Evolutionary conservation across 208 protist species (phyloP), one percentile per base, ranked within the genome.

Genomic region (Leishmania tarentolae): DNA sequence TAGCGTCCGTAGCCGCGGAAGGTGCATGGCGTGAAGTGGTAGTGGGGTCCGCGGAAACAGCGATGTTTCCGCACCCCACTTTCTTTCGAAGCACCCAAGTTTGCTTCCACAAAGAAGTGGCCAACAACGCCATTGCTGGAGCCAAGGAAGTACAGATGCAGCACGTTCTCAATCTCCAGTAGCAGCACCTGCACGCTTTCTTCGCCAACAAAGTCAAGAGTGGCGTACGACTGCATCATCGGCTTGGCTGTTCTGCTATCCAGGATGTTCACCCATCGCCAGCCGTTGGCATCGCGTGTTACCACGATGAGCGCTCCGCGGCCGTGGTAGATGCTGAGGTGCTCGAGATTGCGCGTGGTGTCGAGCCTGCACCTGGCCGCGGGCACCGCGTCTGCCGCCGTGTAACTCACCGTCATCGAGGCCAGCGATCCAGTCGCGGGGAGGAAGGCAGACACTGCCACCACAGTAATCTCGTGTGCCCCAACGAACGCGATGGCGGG

Each of bases 241-340:
- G 87, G 87, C 77, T 89, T 81, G 35, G 87, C 90, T 2, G 86
- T 91, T 42, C 88, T 76, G 72, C 88, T 89, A 82, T 97, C 86
- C n/a, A 97, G 74, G 59, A 95, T 83, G 79, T 90, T 94, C n/a
- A 97, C 66, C 90, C 92, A 94, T 24, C 93, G 88, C 92, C 93
- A 97, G 44, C 89, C 87, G 76, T 97, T 95, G 40, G 87, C 88
- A 66, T 97, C 93, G 52, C 87, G 81, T 53, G 88, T 95, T 46
- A 97, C 80, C 59, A 94, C 90, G 77, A 97, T 83, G 61, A 94
- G 75, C 31, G 88, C 85, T 37, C 86, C 84, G 65, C 89, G 85
- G 5, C 80, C 76, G 69, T 81, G 83, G 78, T 91, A 97, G 71
- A 91, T 75, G 65, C 83, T 86, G 52, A 94, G 82, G 66, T 90